Base-by-base conservation (phyloP, 169 alveolate genomes). In the Cystoisospora suis region DNA sequence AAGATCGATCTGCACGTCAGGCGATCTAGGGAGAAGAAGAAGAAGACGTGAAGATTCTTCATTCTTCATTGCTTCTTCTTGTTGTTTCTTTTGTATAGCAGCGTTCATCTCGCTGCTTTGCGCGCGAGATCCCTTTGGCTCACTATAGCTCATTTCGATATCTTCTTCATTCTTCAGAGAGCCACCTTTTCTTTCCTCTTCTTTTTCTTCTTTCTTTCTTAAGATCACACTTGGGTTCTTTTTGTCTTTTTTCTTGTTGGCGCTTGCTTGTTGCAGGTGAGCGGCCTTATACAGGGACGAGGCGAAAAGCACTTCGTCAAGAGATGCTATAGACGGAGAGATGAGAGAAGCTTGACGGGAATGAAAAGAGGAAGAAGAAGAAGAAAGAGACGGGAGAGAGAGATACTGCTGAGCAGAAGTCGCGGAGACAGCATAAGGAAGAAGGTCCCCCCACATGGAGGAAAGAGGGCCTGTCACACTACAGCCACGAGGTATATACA, bases 1-100 rank as follows among this genome's bases (percentile, higher is more conserved):
- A 44, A 85, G 32, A 44, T 85, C 90, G 77, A 65, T n/a, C n/a
- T 65, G 29, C 58, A 7, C 38, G 53, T 3, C 56, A 72, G 56
- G 53, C 47, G 56, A 72, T n/a, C n/a, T n/a, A n/a, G n/a, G n/a
- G n/a, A n/a, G n/a, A n/a, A n/a, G n/a, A n/a, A n/a, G n/a, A n/a
- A n/a, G n/a, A n/a, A n/a, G n/a, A n/a, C n/a, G n/a, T n/a, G n/a
- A n/a, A n/a, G 23, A 38, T 6, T 7, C 23, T 0, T 17, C 12
- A 32, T 3, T 36, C 83, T 34, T 72, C n/a, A 0, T 32, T 6
- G 83, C 0, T 17, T 34, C 80, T 20, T 29, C 7, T 12, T 29
- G 12, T 27, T 29, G 38, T 6, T 7, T 29, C 77, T 29, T 27
- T 38, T 7, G n/a, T n/a, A 5, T n/a, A 61, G 75, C 15, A 29